Evolutionary conservation across 2,329 filamentous ascomycete species (phyloP), one percentile per base, ranked within the genome.

Genomic region (Pseudogymnoascus sp.): DNA sequence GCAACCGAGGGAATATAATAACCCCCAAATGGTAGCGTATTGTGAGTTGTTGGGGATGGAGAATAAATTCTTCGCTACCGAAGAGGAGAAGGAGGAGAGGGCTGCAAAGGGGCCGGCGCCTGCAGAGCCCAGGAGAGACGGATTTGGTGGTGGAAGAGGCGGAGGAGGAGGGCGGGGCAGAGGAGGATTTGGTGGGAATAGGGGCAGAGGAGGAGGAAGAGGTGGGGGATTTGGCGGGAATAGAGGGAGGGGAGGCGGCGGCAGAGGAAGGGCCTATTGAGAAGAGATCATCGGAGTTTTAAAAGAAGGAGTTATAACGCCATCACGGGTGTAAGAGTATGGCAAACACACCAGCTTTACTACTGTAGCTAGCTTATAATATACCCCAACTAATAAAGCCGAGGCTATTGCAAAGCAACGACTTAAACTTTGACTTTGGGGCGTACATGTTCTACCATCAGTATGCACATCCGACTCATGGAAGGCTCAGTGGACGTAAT

Each of bases 1-100:
- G n/a, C 82, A 86, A 72, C 91, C 92, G 1, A 77, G 80, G 1
- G 92, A 97, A 75, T 93, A 93, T 72, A 91, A 85, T 3, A 97
- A 94, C 71, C 87, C 89, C 10, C 93, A 97, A 76, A 97, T 92
- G 5, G 79, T 78, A n/a, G 75, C 79, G 2, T 97, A 93, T 71
- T 99, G 94, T 74, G 78, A 86, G 62, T 75, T 97, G 62, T 69
- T 97, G 1, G 86, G 83, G 7, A 86, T 99, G 35, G 77, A 83
- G 5, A 96, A 97, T 72, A 80, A 86, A 8, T 96, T 85, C 79
- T 81, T 89, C 68, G 83, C 88, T 1, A 85, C 77, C n/a, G 82
- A 88, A 2, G 86, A 91, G 69, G 90, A 96, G 72, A 82, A 86
- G 59, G 76, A 77, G 12, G 78, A 79, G 63, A 80, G 88, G 63